Conservation (phyloP, 257 asterid species). For the Penstemon davidsonii region DNA sequence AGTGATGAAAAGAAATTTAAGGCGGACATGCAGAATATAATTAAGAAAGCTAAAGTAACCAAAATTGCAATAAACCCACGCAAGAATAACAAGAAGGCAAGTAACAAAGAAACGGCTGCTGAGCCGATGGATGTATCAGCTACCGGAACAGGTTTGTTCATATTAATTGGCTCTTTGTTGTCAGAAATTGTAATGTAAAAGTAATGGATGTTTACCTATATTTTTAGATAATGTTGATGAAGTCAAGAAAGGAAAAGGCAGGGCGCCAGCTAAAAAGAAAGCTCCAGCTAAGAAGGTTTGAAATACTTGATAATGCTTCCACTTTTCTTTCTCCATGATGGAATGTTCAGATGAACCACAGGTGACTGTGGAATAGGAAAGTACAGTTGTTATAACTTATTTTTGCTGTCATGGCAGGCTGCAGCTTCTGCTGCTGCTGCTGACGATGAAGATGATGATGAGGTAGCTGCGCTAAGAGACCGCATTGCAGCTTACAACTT, state of each 20-base stretch:
- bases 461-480: conserved; percentile 61
- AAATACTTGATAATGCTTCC: background rate
- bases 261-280: conserved; percentile 64
- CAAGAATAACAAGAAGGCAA: conserved; percentile 50
- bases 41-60: conserved; percentile 31
- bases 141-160: conserved; percentile 51
- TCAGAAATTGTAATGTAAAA: background rate
- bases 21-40: conserved; percentile 39
- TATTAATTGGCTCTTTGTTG: background rate
- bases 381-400: background rate
- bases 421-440: conserved; percentile 28
- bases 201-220: background rate
- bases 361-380: background rate
- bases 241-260: conserved; percentile 62
- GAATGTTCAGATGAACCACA: background rate
- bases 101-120: conserved; percentile 43
- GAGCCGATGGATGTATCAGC: conserved; percentile 62
- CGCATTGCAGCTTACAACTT: conserved; percentile 85
- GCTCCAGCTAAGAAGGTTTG: conserved; percentile 73
- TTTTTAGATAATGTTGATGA: conserved; percentile 45
- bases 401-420: conserved; percentile 42
- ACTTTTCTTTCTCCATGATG: background rate
- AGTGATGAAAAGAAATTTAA: conserved; percentile 43
- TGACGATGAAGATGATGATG: conserved; percentile 64
- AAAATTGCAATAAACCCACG: conserved; percentile 49